Evolutionary conservation across 1,139 yeast genomes (phyloP), one percentile per base, ranked within the genome.

Genomic region (Diutina rugosa): DNA sequence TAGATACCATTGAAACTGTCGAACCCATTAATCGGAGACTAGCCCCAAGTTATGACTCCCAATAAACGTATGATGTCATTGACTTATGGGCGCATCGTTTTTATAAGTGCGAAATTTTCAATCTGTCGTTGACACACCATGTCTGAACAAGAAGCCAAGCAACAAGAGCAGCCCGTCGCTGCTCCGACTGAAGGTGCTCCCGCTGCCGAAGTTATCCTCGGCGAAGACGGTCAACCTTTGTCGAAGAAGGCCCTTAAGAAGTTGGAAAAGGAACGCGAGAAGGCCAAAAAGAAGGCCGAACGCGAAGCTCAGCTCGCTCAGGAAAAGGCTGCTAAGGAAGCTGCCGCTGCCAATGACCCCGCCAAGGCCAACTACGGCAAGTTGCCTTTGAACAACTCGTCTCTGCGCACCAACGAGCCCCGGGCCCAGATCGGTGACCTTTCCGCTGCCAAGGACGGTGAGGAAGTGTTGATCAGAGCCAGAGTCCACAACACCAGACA

Each of bases 191-290:
- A 18, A 26, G 55, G 21, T 28, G 41, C 55, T 10, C 62, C 66
- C 7, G 63, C 66, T 30, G 72, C 63, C 55, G 69, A 67, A 56
- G 77, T 73, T n/a, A 64, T 78, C 55, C 71, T 81, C 59, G 87
- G 88, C 38, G 86, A 81, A 71, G 97, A 93, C 70, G 99, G 99
- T 51, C 87, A 84, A 73, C 99, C 99, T 56, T 77, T 93, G 64
- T 89, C 97, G 60, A 93, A 93, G 73, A 93, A 90, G 70, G 99
- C 97, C 1, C 77, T 93, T 65, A 93, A 93, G 79, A 93, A 93
- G 76, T 81, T 93, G 61, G 95, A 89, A 69, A 93, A 93, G 70
- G 97, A 91, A 71, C 82, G 82, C 66, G 97, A 90, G 72, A 93
- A 93, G 78, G 96, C 88, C 62, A 84, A 81, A 65, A 90, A 90